Percentiles rank a stretch among this genome's conserved stretches.
Conservation (phyloP, 2,329 filamentous ascomycete genomes). For the Hortaea werneckii region DNA sequence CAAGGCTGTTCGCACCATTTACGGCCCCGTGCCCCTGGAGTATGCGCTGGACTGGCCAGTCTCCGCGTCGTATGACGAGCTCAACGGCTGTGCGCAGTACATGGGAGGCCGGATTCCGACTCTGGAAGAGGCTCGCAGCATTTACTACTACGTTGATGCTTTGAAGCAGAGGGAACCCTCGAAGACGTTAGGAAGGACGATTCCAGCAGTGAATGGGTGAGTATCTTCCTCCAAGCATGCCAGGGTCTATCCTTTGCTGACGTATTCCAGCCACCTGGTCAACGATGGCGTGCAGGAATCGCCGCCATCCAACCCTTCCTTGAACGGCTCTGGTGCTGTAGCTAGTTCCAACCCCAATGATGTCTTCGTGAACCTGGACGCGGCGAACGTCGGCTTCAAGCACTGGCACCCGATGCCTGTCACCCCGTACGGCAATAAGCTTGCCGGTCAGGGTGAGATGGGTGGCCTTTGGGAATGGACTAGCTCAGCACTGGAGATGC, state of each 20-base stretch:
- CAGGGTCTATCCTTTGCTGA: conserved; percentile 15
- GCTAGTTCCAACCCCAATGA: conserved; percentile 34
- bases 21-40: conserved; percentile 66
- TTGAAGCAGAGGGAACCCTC: conserved; percentile 45
- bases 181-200: conserved; percentile 42
- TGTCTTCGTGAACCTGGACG: conserved; percentile 66
- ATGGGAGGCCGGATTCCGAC: conserved; percentile 86
- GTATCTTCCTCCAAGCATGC: conserved; percentile 4
- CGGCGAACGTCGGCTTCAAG: conserved; percentile 75
- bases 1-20: conserved; percentile 74
- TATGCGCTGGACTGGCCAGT: conserved; percentile 83
- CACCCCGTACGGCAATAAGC: conserved; percentile 57
- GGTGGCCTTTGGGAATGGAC: conserved; percentile 99
- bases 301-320: conserved; percentile 47
- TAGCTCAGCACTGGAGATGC: conserved; percentile 59
- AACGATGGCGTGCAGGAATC: conserved; percentile 77
- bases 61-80: conserved; percentile 83
- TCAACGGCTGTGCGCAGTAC: conserved; percentile 73
- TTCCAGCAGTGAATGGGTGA: conserved; percentile 48
- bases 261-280: conserved; percentile 54
- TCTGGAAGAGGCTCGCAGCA: conserved; percentile 72
- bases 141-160: conserved; percentile 66
- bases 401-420: conserved; percentile 84
- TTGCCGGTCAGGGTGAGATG: conserved; percentile 73
- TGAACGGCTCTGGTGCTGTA: conserved; percentile 32